Percentiles rank a stretch among this genome's conserved stretches.
Evolutionary conservation across 2,329 filamentous ascomycete genomes (phyloP).

Genomic region (Corinectria fuckeliana): DNA sequence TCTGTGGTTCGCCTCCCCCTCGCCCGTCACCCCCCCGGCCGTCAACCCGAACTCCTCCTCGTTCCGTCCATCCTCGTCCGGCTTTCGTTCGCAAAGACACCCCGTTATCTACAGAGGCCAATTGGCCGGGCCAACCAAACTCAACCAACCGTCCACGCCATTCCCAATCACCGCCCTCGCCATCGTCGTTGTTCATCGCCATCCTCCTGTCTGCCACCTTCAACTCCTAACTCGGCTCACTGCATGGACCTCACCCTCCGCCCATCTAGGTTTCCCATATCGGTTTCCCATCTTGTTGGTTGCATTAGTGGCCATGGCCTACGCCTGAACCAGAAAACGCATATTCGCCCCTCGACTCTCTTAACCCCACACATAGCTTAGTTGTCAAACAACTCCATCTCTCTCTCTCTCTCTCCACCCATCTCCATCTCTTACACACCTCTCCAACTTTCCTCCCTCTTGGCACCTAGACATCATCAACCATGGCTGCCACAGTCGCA

Average conservation of each 20-base stretch:
- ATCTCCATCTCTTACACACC: constrained; percentile 3
- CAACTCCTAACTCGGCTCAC: not conserved
- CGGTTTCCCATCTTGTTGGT: not conserved
- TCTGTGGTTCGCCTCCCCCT: not conserved
- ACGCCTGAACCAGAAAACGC: constrained; percentile 16
- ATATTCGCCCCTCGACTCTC: not conserved
- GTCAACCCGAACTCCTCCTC: not conserved
- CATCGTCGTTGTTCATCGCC: not conserved
- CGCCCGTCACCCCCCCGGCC: not conserved
- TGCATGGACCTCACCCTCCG: not conserved
- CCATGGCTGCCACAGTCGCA: constrained; percentile 43
- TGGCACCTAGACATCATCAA: constrained; percentile 6
- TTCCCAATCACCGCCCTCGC: not conserved
- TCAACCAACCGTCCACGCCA: not conserved
- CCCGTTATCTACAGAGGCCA: constrained; percentile 6
- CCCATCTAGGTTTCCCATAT: not conserved
- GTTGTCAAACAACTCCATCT: not conserved
- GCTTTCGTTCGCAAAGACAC: not conserved
- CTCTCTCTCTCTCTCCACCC: not conserved
- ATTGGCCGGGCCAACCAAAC: constrained; percentile 12
- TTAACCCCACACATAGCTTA: not conserved
- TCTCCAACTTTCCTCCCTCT: not conserved
- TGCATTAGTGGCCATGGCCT: constrained; percentile 24
- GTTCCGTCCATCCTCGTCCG: not conserved
- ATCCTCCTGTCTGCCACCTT: not conserved